Base-by-base conservation (phyloP, 1,139 yeast genomes). In the Kazachstania sp. region DNA sequence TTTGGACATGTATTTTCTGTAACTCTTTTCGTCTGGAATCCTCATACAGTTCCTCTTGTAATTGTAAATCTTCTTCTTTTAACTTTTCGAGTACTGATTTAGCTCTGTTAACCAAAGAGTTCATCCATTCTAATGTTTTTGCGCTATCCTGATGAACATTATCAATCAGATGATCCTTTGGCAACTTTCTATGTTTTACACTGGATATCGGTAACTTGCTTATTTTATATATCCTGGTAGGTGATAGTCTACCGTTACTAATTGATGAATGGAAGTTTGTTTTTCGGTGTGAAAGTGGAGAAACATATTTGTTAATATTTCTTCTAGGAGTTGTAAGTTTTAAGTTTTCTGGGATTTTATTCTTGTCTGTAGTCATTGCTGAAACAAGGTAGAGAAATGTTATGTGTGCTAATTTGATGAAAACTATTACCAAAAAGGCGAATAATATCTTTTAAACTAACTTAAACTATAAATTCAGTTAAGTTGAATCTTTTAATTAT, bases 51-150 rank as follows among this genome's bases (percentile, higher is more conserved):
- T 67, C 64, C 30, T 61, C 57, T 12, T 67, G 61, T 32, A 74
- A 66, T 31, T 54, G 54, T n/a, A 58, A 50, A 41, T 71, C 71
- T 43, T 74, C 75, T 23, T 65, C 61, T 16, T 65, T 59, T 48
- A 78, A 74, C 3, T 34, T 30, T 11, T 45, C 23, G 9, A 43
- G 26, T 6, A 64, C 54, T 34, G 67, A 62, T 28, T 66, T 60
- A 4, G 78, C 77, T 47, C 78, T 67, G 4, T 54, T 47, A 45
- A 74, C 73, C 41, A 79, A 61, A 4, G 71, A 67, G 40, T 72
- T 31, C 28, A 51, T 28, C 52, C 51, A 51, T n/a, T 42, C 29
- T 30, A 48, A 32, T 3, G 49, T 29, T 26, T 45, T 44, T 9
- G 45, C 3, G n/a, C 39, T 46, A 19, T 43, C 44, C 13, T 36